A percentile compares a stretch with the other conserved stretches of the same genome.
phyloP scores from a whole-genome alignment of 805 yeast species.

The Kodamaea hsintzibuensis region DNA sequence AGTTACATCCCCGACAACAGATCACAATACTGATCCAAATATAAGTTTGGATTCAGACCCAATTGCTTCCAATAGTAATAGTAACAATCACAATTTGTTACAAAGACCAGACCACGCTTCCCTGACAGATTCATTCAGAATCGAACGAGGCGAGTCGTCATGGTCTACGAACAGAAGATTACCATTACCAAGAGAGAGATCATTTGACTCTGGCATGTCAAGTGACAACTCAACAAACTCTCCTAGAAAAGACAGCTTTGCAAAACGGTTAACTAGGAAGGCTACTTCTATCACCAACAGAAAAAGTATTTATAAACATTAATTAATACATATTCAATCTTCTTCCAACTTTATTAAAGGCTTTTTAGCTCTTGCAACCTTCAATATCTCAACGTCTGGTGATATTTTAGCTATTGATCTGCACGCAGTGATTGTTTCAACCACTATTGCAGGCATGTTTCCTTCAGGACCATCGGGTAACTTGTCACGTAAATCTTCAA shows the following conservation, averaged over 20 bases:
- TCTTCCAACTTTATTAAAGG: not conserved
- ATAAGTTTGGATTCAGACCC: not conserved
- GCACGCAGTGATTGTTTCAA: conserved; percentile 68
- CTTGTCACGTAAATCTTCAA: conserved; percentile 43
- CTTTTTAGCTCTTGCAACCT: not conserved
- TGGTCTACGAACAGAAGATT: conserved; percentile 11
- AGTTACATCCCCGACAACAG: conserved; percentile 5
- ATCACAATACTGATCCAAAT: not conserved
- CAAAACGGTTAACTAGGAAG: conserved; percentile 33
- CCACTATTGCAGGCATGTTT: conserved; percentile 64
- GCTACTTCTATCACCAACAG: conserved; percentile 31
- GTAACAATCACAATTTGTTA: not conserved
- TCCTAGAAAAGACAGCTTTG: conserved; percentile 28
- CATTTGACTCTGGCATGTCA: conserved; percentile 24
- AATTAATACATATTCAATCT: conserved; percentile 1
- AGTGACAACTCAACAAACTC: conserved; percentile 10
- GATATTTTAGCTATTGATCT: conserved; percentile 60
- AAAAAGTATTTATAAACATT: conserved; percentile 16
- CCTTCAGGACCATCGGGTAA: conserved; percentile 73
- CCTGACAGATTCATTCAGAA: conserved; percentile 5
- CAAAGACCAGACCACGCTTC: conserved; percentile 3
- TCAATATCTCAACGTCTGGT: conserved; percentile 47
- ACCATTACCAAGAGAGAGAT: conserved; percentile 17
- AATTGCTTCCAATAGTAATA: not conserved
- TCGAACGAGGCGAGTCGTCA: conserved; percentile 2